Evolutionary conservation across 345 rosid species (phyloP).

Genomic region (Citrus reticulata): DNA sequence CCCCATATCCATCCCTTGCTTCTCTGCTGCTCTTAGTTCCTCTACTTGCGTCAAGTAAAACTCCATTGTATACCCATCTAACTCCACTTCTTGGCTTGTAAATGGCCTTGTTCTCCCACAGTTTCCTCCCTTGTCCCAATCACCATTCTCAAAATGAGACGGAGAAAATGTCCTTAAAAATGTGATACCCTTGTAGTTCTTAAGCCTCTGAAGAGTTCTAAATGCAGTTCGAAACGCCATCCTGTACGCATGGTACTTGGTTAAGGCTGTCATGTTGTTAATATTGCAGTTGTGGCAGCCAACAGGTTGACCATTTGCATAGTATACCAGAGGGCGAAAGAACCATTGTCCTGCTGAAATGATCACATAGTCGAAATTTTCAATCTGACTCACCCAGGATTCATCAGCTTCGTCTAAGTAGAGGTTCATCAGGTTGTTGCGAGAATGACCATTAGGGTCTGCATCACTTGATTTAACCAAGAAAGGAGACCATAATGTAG

Average conservation of each 20-base stretch:
- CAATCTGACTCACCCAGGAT: slow-evolving; percentile 40
- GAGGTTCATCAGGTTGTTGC: slow-evolving; percentile 36
- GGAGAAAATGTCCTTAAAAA: slow-evolving; percentile 57
- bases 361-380: slow-evolving; percentile 41
- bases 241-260: slow-evolving; percentile 44
- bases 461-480: slow-evolving; percentile 45
- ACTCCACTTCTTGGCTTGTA: slow-evolving; percentile 36
- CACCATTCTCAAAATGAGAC: slow-evolving; percentile 59
- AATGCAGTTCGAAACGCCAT: slow-evolving; percentile 62
- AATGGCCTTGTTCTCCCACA: slow-evolving; percentile 53
- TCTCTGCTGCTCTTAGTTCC: slow-evolving; percentile 37
- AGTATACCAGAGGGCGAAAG: slow-evolving; percentile 40
- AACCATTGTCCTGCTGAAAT: slow-evolving; percentile 62
- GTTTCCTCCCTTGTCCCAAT: slow-evolving; percentile 67
- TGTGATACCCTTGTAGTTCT: slow-evolving; percentile 35
- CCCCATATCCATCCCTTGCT: slow-evolving; percentile 35
- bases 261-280: slow-evolving; percentile 28
- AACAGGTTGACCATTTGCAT: slow-evolving; percentile 25
- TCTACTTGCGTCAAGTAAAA: slow-evolving; percentile 42
- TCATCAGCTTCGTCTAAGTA: slow-evolving; percentile 48
- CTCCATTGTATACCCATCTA: slow-evolving; percentile 41
- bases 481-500: slow-evolving; percentile 49
- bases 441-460: slow-evolving; percentile 35
- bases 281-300: slow-evolving; percentile 41
- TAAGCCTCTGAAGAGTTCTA: slow-evolving; percentile 30